Evolutionary conservation across 306 rosid species (phyloP), one percentile per base, ranked within the genome.

Genomic region (Cicer arietinum): DNA sequence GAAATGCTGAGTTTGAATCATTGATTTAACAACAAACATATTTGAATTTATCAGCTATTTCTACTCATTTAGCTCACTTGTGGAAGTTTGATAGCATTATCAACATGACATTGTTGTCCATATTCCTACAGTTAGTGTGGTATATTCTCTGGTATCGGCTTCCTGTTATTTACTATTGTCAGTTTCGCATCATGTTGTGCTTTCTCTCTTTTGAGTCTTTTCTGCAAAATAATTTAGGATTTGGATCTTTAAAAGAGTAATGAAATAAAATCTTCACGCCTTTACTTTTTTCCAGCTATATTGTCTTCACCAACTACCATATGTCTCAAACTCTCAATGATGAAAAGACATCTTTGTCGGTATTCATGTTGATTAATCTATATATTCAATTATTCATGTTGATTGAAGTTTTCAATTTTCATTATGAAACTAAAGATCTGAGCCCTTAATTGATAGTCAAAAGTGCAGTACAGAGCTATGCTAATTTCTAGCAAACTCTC

Each of bases 81-180:
- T 67, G 63, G 20, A 50, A 59, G 67, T 61, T 73, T 67, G 40
- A 6, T 16, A 11, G 53, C 43, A 65, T 48, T 50, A 37, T 53
- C 62, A 48, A 51, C 13, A 71, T 67, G 67, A 46, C 16, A 76
- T 70, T 56, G 70, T 46, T 45, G 59, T 53, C 71, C 50, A 8
- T 54, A 16, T 40, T 64, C 59, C 45, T 39, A 65, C 13, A 52
- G 68, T 75, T 62, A 22, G 65, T 39, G n/a, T 56, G 67, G 18
- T 75, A 75, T 59, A 50, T 82, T 18, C n/a, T 61, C 56, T 75
- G 59, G 45, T 70, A 30, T 43, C 18, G 73, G 61, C 69, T 64
- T 79, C 46, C 25, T 80, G 69, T 75, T 46, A 30, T 56, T 65
- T 40, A 40, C 37, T 20, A 16, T 60, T 35, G 8, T 66, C 76